Conservation (phyloP, 257 asterid genomes). For the Capsicum baccatum region DNA sequence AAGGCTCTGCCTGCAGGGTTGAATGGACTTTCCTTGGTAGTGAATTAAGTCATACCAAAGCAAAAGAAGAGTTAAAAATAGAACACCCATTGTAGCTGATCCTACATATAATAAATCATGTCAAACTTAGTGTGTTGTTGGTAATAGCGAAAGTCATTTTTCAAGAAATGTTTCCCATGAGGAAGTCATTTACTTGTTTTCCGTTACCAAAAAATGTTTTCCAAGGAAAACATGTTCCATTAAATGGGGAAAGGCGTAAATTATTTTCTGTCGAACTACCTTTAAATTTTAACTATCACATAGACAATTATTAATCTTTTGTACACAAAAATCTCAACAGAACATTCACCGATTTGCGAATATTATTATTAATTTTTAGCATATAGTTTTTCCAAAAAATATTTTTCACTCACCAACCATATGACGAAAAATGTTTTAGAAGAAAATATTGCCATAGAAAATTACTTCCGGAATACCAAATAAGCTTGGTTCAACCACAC, state of each 20-base stretch:
- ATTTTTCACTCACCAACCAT: background rate
- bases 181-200: background rate
- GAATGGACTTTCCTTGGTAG: background rate
- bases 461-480: background rate
- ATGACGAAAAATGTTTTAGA: background rate
- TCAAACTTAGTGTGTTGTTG: background rate
- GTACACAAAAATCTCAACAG: background rate
- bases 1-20: background rate
- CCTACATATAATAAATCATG: background rate
- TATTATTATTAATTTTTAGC: background rate
- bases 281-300: background rate
- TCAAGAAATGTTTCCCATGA: background rate
- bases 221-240: background rate
- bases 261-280: background rate
- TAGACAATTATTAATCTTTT: background rate
- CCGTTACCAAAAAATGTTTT: background rate
- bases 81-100: background rate
- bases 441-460: background rate
- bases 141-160: background rate
- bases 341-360: background rate
- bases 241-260: background rate
- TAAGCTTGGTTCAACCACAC: constrained; percentile 8
- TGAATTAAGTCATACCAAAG: background rate
- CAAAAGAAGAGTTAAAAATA: background rate
- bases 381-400: background rate